Base-by-base conservation (phyloP, 352 stramenopile species). In the Globisporangium nodosum region DNA sequence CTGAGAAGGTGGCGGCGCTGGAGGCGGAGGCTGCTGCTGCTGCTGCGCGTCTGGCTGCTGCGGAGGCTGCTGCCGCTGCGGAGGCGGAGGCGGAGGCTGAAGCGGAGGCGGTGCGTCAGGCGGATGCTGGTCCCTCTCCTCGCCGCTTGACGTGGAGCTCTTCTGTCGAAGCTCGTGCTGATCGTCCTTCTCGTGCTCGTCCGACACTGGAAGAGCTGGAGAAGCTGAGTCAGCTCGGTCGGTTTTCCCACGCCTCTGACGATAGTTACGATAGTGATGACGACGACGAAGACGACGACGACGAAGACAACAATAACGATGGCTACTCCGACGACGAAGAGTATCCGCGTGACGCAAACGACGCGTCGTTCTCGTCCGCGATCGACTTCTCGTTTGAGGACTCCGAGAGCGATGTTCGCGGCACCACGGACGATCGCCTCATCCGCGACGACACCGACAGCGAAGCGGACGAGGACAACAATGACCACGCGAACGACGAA, bases 121-220 rank as follows among this genome's bases (percentile, higher is more conserved):
- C 48, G 1, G 50, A 45, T 27, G 37, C 55, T 1, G 30, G 45
- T 30, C 24, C 31, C 21, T 13, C 47, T 40, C 16, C 27, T 24
- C 43, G n/a, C 20, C 24, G n/a, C 3, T 30, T 30, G 39, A 52
- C 18, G 0, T 40, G 2, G 21, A 45, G 18, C 11, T 12, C 9
- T 5, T 16, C n/a, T 7, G 18, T 27, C 0, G 35, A 49, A 3
- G 6, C n/a, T 3, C 24, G 18, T 7, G 45, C 2, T 7, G 35
- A 58, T 42, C 42, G 27, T 13, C 48, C 46, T 11, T 13, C 30
- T 3, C 52, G 51, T 7, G 39, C 30, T 16, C 64, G 60, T 11
- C 60, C 60, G 15, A 66, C 60, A 3, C 30, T 66, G 39, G 60
- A 49, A 18, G 52, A 66, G 35, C 20, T 66, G 8, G 48, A 66